These are phyloP conservation scores for Larix kaempferi DNA, from an alignment of 75 land plant genomes.

Conservation along the genomic window DNA sequence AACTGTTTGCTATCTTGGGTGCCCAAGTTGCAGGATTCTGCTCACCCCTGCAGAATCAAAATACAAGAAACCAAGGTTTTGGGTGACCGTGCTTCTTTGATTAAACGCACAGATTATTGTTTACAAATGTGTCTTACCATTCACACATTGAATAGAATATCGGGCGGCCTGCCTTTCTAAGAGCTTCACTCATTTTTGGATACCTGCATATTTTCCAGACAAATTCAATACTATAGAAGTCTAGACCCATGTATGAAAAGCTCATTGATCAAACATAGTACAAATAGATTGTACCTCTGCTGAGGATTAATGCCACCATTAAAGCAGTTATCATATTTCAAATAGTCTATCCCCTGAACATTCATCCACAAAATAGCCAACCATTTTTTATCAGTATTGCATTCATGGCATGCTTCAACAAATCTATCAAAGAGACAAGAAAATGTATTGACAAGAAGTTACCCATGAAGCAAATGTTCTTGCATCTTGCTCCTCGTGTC, in stretches of 20 bases:
- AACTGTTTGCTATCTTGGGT: too few species aligned
- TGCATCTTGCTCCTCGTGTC: slow-evolving; percentile 31
- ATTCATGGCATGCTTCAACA: not conserved
- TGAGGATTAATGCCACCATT: slow-evolving; percentile 45
- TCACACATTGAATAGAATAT: too few species aligned
- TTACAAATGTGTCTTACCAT: too few species aligned
- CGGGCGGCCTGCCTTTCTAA: too few species aligned
- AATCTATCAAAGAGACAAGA: not conserved
- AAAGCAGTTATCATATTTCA: slow-evolving; percentile 89
- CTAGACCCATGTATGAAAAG: not conserved
- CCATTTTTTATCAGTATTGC: not conserved
- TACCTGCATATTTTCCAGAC: too few species aligned
- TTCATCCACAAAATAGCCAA: not conserved
- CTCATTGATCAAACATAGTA: not conserved
- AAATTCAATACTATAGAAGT: too few species aligned
- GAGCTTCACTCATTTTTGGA: too few species aligned
- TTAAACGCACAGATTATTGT: too few species aligned
- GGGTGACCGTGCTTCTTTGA: too few species aligned
- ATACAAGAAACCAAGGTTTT: too few species aligned
- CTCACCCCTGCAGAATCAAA: too few species aligned
- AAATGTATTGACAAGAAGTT: not conserved
- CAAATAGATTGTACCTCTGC: slow-evolving; percentile 14
- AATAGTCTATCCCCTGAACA: slow-evolving; percentile 78
- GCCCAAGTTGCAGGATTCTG: too few species aligned
- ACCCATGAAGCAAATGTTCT: slow-evolving; percentile 44